phyloP scores from a whole-genome alignment of 306 rosid genomes.

The Fragaria nilgerrensis region DNA sequence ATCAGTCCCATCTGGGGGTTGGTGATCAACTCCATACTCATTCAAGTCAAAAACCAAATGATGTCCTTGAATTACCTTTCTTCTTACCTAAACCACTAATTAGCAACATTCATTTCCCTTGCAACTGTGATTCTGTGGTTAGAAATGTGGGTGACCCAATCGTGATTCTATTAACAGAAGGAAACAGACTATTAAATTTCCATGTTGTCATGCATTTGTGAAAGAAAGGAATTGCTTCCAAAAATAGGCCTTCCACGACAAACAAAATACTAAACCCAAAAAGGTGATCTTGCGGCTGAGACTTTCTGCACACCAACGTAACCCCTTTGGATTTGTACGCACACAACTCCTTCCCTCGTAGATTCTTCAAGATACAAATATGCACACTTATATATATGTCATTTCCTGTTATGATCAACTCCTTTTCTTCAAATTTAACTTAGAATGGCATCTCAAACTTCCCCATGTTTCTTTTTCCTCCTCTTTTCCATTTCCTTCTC shows the following conservation, averaged over 20 bases:
- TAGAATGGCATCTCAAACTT: constrained; percentile 25
- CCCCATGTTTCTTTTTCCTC: constrained; percentile 17
- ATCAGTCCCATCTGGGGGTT: background rate
- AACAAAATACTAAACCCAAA: constrained; percentile 75
- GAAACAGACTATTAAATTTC: constrained; percentile 23
- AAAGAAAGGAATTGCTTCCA: constrained; percentile 76
- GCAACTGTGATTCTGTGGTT: no score
- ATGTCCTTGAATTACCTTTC: background rate
- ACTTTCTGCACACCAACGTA: constrained; percentile 46
- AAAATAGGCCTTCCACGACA: constrained; percentile 49
- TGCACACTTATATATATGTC: background rate
- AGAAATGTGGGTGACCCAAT: background rate
- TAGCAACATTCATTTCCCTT: background rate
- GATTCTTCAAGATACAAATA: constrained; percentile 28
- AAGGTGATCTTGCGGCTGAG: constrained; percentile 39
- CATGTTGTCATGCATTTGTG: constrained; percentile 32
- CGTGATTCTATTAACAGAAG: constrained; percentile 14
- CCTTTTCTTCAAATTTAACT: constrained; percentile 17
- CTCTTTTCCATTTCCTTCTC: constrained; percentile 25
- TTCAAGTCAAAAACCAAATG: background rate
- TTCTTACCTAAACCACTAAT: background rate
- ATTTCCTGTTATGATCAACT: background rate
- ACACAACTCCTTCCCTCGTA: constrained; percentile 25
- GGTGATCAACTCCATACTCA: background rate
- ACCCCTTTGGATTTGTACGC: constrained; percentile 34